Conservation (phyloP, 2,329 filamentous ascomycete genomes). For the Exophiala sp. region DNA sequence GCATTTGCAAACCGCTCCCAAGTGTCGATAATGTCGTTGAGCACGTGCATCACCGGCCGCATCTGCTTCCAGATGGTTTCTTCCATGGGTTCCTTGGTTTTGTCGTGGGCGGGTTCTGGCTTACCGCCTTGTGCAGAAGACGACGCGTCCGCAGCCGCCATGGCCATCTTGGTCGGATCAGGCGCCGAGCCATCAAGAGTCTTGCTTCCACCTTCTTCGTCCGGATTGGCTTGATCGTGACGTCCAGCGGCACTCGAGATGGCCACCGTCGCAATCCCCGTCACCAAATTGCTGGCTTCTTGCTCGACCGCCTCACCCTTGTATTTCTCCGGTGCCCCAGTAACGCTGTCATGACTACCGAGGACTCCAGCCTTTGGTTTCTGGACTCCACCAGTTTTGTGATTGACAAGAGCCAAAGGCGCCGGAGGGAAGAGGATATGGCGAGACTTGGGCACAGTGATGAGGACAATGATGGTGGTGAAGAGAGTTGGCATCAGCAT, state of each 20-base stretch:
- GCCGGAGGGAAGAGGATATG: constrained; percentile 66
- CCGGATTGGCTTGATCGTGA: constrained; percentile 61
- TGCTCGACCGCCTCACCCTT: constrained; percentile 78
- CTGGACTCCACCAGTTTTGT: constrained; percentile 65
- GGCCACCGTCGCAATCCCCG: constrained; percentile 64
- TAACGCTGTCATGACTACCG: constrained; percentile 69
- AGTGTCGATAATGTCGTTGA: constrained; percentile 55
- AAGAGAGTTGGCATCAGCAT: constrained; percentile 60
- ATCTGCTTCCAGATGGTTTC: constrained; percentile 71
- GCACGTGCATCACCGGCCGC: constrained; percentile 62
- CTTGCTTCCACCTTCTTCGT: constrained; percentile 35
- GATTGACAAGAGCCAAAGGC: constrained; percentile 65
- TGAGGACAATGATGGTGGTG: constrained; percentile 56
- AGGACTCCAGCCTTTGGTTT: constrained; percentile 70
- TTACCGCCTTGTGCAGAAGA: constrained; percentile 48
- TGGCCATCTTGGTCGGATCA: constrained; percentile 55
- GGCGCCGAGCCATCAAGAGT: constrained; percentile 51
- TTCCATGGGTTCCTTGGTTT: constrained; percentile 72
- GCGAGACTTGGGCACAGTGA: constrained; percentile 60
- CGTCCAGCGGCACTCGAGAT: constrained; percentile 71
- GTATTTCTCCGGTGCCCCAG: constrained; percentile 74
- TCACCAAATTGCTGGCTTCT: constrained; percentile 75
- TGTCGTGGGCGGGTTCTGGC: constrained; percentile 55
- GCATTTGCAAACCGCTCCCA: constrained; percentile 59
- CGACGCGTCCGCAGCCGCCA: constrained; percentile 50